Percentiles rank a stretch among this genome's conserved stretches.
These are phyloP conservation scores for Coprinopsis sp. DNA, from an alignment of 768 basidiomycete species.

Conservation along the genomic window DNA sequence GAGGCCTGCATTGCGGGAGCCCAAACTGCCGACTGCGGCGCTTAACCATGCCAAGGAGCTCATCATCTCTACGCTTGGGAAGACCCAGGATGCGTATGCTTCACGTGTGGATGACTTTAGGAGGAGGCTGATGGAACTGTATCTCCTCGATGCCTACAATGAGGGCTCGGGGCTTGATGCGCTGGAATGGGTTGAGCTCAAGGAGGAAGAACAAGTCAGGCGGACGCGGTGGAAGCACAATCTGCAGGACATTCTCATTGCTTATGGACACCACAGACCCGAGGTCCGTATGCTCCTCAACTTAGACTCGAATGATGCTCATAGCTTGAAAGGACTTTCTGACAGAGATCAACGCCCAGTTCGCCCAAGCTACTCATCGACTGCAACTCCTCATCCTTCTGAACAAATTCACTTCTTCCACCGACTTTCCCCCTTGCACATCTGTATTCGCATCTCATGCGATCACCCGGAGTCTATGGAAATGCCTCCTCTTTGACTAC, in stretches of 20 bases:
- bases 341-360: conserved; percentile 60
- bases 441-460: conserved; percentile 53
- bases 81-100: conserved; percentile 38
- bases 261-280: conserved; percentile 57
- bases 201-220: conserved; percentile 55
- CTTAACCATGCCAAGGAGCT: conserved; percentile 69
- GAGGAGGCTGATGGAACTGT: conserved; percentile 65
- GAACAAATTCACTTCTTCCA: conserved; percentile 53
- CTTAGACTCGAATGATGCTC: neutral
- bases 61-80: conserved; percentile 56
- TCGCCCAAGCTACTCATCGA: conserved; percentile 53
- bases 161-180: conserved; percentile 71
- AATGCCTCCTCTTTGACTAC: conserved; percentile 68
- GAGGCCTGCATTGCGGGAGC: conserved; percentile 73
- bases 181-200: conserved; percentile 68
- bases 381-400: conserved; percentile 69
- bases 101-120: conserved; percentile 61
- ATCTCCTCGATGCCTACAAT: conserved; percentile 72
- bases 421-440: conserved; percentile 46
- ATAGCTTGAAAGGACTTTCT: conserved; percentile 48
- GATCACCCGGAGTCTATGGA: conserved; percentile 58
- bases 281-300: conserved; percentile 41
- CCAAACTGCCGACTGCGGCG: conserved; percentile 54
- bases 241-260: conserved; percentile 69
- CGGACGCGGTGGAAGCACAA: conserved; percentile 71